These are phyloP conservation scores for Lepidium africanum DNA, from an alignment of 345 rosid genomes.

Conservation along the genomic window DNA sequence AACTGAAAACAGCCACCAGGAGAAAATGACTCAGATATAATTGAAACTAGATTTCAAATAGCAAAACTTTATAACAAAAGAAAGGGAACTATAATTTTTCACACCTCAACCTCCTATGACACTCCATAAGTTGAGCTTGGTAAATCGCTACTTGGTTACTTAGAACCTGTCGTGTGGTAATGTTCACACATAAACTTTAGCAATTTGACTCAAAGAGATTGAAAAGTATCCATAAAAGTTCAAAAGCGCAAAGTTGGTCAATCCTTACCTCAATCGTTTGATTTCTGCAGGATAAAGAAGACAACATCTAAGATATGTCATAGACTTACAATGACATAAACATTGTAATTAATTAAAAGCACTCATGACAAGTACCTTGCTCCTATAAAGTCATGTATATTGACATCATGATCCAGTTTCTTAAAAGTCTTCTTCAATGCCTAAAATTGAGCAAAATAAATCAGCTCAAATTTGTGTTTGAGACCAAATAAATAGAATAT, in stretches of 20 bases:
- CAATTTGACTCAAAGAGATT: not conserved
- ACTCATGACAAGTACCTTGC: conserved; percentile 40
- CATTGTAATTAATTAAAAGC: not conserved
- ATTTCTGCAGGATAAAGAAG: conserved; percentile 40
- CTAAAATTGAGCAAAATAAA: conserved; percentile 36
- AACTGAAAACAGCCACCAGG: conserved; percentile 39
- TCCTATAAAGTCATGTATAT: conserved; percentile 73
- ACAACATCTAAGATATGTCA: conserved; percentile 19
- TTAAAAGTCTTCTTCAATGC: conserved; percentile 83
- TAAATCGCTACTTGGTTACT: conserved; percentile 48
- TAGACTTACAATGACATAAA: not conserved
- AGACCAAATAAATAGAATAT: not conserved
- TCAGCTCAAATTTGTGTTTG: not conserved
- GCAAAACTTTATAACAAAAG: not conserved
- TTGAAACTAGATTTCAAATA: not conserved
- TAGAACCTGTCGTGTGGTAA: conserved; percentile 46
- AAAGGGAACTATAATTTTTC: conserved; percentile 12
- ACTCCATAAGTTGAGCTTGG: conserved; percentile 57
- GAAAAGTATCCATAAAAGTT: not conserved
- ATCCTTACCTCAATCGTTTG: conserved; percentile 65
- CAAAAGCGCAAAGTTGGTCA: not conserved
- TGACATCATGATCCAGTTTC: conserved; percentile 89
- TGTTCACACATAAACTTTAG: conserved; percentile 5
- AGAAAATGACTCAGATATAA: not conserved
- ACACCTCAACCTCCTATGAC: conserved; percentile 77